Conservation (phyloP, 768 basidiomycete species). For the Phaeotremella fagi region DNA sequence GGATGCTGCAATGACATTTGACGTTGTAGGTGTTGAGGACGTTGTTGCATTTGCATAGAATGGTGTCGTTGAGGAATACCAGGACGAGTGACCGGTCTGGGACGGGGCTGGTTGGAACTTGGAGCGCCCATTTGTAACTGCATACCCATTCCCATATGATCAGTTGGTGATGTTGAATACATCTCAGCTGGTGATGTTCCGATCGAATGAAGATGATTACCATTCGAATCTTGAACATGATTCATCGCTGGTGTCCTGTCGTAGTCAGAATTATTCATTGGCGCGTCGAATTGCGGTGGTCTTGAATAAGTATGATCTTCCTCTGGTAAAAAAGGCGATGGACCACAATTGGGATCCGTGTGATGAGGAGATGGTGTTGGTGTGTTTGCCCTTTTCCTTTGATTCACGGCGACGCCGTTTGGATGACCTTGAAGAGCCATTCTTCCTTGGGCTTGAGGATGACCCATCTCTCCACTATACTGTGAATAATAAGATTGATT, state of each 20-base stretch:
- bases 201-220: background rate
- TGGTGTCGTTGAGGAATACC: slow-evolving; percentile 13
- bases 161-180: slow-evolving; percentile 16
- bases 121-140: slow-evolving; percentile 13
- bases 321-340: slow-evolving; percentile 19
- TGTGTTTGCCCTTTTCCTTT: slow-evolving; percentile 6
- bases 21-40: slow-evolving; percentile 10
- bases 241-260: slow-evolving; percentile 2
- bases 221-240: slow-evolving; percentile 1
- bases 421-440: slow-evolving; percentile 21
- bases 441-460: slow-evolving; percentile 12
- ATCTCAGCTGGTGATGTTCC: background rate
- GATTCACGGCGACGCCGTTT: slow-evolving; percentile 15
- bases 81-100: slow-evolving; percentile 9
- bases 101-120: slow-evolving; percentile 10
- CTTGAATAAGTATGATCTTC: background rate
- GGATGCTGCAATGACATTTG: slow-evolving; percentile 17
- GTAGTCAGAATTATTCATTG: background rate
- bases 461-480: background rate
- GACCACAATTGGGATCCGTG: slow-evolving; percentile 9
- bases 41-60: slow-evolving; percentile 14
- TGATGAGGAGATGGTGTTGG: slow-evolving; percentile 6
- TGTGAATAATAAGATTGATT: background rate
- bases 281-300: slow-evolving; percentile 13
- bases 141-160: slow-evolving; percentile 17